Base-by-base conservation (phyloP, 129 eudicot genomes). In the Pittosporum tobira region DNA sequence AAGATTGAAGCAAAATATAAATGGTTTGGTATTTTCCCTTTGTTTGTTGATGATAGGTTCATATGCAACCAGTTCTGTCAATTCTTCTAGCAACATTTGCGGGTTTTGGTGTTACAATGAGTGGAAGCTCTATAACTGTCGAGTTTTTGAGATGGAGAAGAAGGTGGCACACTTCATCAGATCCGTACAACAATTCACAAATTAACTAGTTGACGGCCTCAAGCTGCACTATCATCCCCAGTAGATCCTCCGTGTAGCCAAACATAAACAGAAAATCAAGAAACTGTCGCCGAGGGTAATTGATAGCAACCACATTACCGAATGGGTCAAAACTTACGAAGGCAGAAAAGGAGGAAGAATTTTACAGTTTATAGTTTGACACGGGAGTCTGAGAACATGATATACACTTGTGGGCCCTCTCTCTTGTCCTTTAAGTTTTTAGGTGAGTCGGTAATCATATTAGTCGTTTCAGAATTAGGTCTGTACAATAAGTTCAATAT, bases 51-150 rank as follows among this genome's bases (percentile, higher is more conserved):
- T 67, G 55, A 38, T 67, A 89, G 97, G 77, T 89, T 62, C 86
- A 52, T 57, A 58, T 89, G 45, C 83, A 80, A 71, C 78, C 95
- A 52, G 79, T 85, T 58, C 48, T 89, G 43, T 77, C 95, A 4
- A 82, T 89, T 53, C 81, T 89, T 30, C 81, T 85, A 24, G 72
- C 97, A 37, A 82, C 97, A 34, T 86, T 86, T 59, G 84, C 82
- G 1, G 98, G 98, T 1, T 83, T 81, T 65, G 98, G 98, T 43
- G 71, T 83, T 22, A 78, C 85, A 34, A 91, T 91, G 98, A 75
- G 98, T 65, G 81, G 75, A 20, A 83, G 89, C 63, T 86, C 98
- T 2, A 50, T 81, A 60, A 57, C 81, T 61, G 81, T 86, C 29
- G 95, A 91, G 82, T 54, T 78, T 28, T 47, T 78, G 63, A 78